phyloP scores from a whole-genome alignment of 192 early-diverging fungal species.

The Coemansia brasiliensis region DNA sequence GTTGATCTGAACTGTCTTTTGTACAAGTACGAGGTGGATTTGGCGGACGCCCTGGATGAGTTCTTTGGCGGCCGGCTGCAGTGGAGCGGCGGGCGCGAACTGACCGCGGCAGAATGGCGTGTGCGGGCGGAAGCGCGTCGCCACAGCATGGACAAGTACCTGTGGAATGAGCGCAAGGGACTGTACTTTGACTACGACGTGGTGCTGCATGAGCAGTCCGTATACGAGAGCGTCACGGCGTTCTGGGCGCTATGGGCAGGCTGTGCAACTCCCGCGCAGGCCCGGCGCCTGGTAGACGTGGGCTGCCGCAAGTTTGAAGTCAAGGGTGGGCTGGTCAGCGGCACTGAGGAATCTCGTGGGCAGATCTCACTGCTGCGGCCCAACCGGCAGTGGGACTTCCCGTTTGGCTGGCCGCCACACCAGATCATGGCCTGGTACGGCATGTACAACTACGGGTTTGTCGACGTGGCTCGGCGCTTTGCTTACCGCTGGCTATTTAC shows the following conservation, averaged over 20 bases:
- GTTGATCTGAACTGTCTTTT: slow-evolving; percentile 91
- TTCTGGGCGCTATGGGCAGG: slow-evolving; percentile 93
- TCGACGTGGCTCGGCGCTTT: slow-evolving; percentile 68
- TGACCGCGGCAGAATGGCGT: slow-evolving; percentile 62
- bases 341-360: slow-evolving; percentile 90
- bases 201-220: slow-evolving; percentile 58
- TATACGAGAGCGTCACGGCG: slow-evolving; percentile 87
- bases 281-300: slow-evolving; percentile 66
- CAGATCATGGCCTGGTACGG: slow-evolving; percentile 97
- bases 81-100: slow-evolving; percentile 39
- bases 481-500: slow-evolving; percentile 97
- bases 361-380: slow-evolving; percentile 76
- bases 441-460: slow-evolving; percentile 79
- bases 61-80: slow-evolving; percentile 61
- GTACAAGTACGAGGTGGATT: slow-evolving; percentile 95
- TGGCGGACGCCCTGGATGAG: slow-evolving; percentile 69
- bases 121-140: slow-evolving; percentile 63
- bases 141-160: slow-evolving; percentile 71
- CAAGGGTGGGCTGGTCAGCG: slow-evolving; percentile 86
- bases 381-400: slow-evolving; percentile 95
- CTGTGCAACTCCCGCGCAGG: slow-evolving; percentile 73
- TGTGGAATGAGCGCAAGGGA: slow-evolving; percentile 79
- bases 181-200: slow-evolving; percentile 95
- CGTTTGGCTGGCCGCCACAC: slow-evolving; percentile 97
- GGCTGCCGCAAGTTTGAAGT: slow-evolving; percentile 85